These are phyloP conservation scores for Thamnidium elegans DNA, from an alignment of 192 early-diverging fungal species.

Conservation along the genomic window DNA sequence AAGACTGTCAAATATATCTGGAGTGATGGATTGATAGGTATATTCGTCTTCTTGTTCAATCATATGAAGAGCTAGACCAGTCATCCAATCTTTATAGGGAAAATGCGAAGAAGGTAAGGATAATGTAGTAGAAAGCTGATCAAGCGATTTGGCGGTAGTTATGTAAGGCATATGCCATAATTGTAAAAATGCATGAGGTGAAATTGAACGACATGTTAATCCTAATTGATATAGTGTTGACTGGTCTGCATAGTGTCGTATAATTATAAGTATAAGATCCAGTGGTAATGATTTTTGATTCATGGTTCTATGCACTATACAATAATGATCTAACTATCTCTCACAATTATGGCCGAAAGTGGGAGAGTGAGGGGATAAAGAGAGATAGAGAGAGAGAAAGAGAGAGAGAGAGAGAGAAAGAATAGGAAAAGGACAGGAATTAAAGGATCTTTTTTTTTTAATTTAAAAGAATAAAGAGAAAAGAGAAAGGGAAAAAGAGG, in stretches of 20 bases:
- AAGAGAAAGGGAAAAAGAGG: not conserved
- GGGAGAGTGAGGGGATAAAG: not conserved
- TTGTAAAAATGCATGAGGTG: not conserved
- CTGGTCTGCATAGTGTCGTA: slow-evolving; percentile 2
- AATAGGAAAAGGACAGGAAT: too few relatives aligned
- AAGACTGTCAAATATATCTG: not conserved
- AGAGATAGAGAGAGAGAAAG: not conserved
- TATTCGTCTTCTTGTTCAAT: not conserved
- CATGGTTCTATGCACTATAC: not conserved
- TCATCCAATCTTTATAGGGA: not conserved
- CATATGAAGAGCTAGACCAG: slow-evolving; percentile 3
- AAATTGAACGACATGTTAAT: not conserved
- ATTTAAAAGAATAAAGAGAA: not conserved
- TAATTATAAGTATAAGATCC: slow-evolving; percentile 4
- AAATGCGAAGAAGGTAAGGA: not conserved
- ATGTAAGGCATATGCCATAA: slow-evolving; percentile 3
- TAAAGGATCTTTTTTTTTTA: too few relatives aligned
- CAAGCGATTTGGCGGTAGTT: not conserved
- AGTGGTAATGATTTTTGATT: not conserved
- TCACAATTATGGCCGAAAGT: not conserved
- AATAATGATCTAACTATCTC: not conserved
- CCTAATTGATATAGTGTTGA: not conserved
- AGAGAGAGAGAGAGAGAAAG: not conserved
- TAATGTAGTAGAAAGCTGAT: not conserved
- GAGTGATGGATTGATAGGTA: not conserved